phyloP scores from a whole-genome alignment of 2,329 filamentous ascomycete species.

The Thielaviopsis euricoi region DNA sequence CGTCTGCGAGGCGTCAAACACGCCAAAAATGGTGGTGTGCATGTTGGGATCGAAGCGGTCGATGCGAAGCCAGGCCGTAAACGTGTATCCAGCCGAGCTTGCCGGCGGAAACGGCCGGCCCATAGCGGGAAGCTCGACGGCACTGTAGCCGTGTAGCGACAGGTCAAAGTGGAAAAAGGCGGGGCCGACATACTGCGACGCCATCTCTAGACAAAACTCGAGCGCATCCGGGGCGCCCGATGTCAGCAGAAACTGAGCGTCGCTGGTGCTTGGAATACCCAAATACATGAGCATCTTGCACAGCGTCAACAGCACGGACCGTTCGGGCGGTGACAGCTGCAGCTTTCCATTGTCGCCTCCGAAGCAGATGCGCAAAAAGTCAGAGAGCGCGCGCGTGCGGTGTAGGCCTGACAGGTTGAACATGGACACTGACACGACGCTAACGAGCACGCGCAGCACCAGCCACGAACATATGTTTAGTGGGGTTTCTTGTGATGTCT shows the following conservation, averaged over 20 bases:
- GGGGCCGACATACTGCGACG: conserved; percentile 59
- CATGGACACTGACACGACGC: conserved; percentile 42
- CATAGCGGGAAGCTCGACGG: conserved; percentile 76
- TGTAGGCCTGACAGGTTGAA: conserved; percentile 59
- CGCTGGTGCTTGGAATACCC: conserved; percentile 64
- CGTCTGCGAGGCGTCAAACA: conserved; percentile 79
- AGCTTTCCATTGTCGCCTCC: conserved; percentile 15
- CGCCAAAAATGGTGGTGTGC: conserved; percentile 91
- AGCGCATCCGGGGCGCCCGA: conserved; percentile 36
- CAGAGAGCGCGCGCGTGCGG: conserved; percentile 51
- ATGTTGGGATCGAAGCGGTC: conserved; percentile 70
- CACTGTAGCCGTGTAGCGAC: conserved; percentile 72
- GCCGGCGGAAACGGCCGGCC: conserved; percentile 72
- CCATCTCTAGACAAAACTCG: conserved; percentile 56
- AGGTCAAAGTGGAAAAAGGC: conserved; percentile 90
- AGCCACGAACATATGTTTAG: conserved; percentile 42
- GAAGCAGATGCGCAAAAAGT: conserved; percentile 48
- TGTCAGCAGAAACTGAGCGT: conserved; percentile 58
- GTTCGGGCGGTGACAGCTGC: conserved; percentile 33
- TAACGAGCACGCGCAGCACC: conserved; percentile 46
- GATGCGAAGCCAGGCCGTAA: conserved; percentile 76
- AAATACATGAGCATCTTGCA: conserved; percentile 55
- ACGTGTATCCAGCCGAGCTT: conserved; percentile 69
- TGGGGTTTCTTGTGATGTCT: conserved; percentile 18
- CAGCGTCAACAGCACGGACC: conserved; percentile 43